Conservation (phyloP, 2,329 filamentous ascomycete species). For the Penicillium sp. region DNA sequence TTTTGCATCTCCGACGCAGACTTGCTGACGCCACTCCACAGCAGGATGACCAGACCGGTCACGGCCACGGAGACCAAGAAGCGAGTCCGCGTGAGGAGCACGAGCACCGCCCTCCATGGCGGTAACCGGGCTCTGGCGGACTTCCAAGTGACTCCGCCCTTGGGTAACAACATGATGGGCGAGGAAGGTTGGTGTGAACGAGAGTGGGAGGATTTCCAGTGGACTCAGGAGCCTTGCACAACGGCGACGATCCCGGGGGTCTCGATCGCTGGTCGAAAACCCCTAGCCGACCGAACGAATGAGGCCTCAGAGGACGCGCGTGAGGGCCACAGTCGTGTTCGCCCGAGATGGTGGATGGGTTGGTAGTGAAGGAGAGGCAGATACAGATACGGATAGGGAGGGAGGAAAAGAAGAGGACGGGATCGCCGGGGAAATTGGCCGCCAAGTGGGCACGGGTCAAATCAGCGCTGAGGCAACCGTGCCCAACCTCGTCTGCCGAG, state of each 20-base stretch:
- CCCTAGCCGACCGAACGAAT: conserved; percentile 28
- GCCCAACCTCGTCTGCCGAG: too few species aligned
- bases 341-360: background rate
- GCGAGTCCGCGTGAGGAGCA: conserved; percentile 71
- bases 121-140: conserved; percentile 76
- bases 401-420: conserved; percentile 20
- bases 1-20: conserved; percentile 87
- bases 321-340: conserved; percentile 4
- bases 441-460: conserved; percentile 17
- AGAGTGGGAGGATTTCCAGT: conserved; percentile 1
- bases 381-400: conserved; percentile 11
- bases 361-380: conserved; percentile 2
- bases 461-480: too few species aligned
- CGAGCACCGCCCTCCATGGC: conserved; percentile 67
- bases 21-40: conserved; percentile 82
- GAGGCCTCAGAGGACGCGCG: conserved; percentile 22
- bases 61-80: conserved; percentile 72
- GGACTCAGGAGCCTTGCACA: conserved; percentile 19
- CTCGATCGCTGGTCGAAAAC: conserved; percentile 18
- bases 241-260: conserved; percentile 18
- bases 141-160: conserved; percentile 90
- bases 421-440: conserved; percentile 18
- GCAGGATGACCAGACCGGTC: conserved; percentile 67
- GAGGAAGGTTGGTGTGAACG: conserved; percentile 6
- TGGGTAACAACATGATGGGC: conserved; percentile 76